These are phyloP conservation scores for Aspergillus oerlinghausenensis DNA, from an alignment of 2,329 filamentous ascomycete genomes.

Conservation along the genomic window DNA sequence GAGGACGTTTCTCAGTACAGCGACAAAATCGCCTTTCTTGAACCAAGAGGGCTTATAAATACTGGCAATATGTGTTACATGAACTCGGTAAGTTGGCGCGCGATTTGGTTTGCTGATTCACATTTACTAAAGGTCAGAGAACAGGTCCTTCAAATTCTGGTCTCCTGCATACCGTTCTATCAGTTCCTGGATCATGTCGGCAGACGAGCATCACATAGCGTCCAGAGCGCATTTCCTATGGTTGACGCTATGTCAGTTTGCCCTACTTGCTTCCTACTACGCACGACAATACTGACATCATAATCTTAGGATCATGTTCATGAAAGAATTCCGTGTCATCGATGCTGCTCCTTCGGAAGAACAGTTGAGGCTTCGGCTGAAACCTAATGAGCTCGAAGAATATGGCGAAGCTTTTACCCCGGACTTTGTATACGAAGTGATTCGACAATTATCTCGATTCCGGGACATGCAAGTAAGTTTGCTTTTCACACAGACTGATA, in stretches of 20 bases:
- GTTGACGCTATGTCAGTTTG: slow-evolving; percentile 83
- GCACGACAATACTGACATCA: slow-evolving; percentile 4
- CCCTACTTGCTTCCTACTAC: neutral
- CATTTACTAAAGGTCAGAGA: neutral
- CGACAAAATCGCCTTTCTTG: slow-evolving; percentile 72
- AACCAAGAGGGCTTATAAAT: slow-evolving; percentile 90
- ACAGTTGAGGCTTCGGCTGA: slow-evolving; percentile 67
- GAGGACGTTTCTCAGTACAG: slow-evolving; percentile 55
- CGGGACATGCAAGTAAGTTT: slow-evolving; percentile 77
- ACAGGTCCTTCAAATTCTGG: slow-evolving; percentile 88
- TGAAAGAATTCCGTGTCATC: slow-evolving; percentile 84
- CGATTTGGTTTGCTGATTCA: slow-evolving; percentile 31
- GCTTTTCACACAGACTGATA: neutral
- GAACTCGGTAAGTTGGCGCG: slow-evolving; percentile 76
- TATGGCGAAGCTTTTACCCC: slow-evolving; percentile 90
- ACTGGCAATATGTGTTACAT: slow-evolving; percentile 99
- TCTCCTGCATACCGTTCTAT: slow-evolving; percentile 93
- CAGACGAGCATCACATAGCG: slow-evolving; percentile 78
- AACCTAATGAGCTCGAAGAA: slow-evolving; percentile 77
- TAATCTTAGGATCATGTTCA: slow-evolving; percentile 76
- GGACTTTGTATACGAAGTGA: slow-evolving; percentile 92
- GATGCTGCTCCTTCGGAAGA: slow-evolving; percentile 72
- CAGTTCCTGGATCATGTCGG: slow-evolving; percentile 84
- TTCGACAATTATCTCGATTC: slow-evolving; percentile 80
- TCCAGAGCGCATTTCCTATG: slow-evolving; percentile 91